A percentile compares a stretch with the other conserved stretches of the same genome.
These are phyloP conservation scores for Mortierella antarctica DNA, from an alignment of 192 early-diverging fungal genomes.

Conservation along the genomic window DNA sequence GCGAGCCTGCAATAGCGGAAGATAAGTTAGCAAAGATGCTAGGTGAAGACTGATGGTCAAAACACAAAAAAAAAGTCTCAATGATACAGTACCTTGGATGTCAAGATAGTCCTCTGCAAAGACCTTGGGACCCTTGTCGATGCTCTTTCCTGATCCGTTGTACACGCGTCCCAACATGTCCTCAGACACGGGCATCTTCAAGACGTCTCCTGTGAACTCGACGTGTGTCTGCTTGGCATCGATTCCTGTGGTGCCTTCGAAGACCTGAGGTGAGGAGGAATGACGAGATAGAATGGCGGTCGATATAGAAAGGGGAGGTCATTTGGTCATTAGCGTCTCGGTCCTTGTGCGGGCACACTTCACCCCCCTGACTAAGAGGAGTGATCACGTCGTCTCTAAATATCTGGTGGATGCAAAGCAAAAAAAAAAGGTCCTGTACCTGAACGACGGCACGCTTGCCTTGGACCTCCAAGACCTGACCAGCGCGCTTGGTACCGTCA, in stretches of 20 bases:
- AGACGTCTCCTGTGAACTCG: slow-evolving; percentile 95
- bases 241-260: slow-evolving; percentile 96
- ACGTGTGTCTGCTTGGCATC: slow-evolving; percentile 96
- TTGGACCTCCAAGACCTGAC: slow-evolving; percentile 97
- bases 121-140: slow-evolving; percentile 99
- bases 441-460: slow-evolving; percentile 97
- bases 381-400: slow-evolving; percentile 32
- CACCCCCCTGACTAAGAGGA: slow-evolving; percentile 21
- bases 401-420: not conserved
- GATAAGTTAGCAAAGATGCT: not conserved
- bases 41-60: not conserved
- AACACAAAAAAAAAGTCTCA: not conserved
- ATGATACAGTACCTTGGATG: slow-evolving; percentile 78
- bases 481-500: slow-evolving; percentile 93
- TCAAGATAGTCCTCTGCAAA: slow-evolving; percentile 99
- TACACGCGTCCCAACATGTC: slow-evolving; percentile 99
- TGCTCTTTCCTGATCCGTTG: slow-evolving; percentile 99
- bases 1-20: slow-evolving; percentile 69
- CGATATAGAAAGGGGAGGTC: slow-evolving; percentile 17
- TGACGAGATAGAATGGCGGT: slow-evolving; percentile 2
- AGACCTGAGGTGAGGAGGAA: slow-evolving; percentile 68
- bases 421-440: slow-evolving; percentile 56
- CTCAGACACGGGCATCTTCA: slow-evolving; percentile 97
- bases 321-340: slow-evolving; percentile 15
- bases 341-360: slow-evolving; percentile 4